Percentiles rank a stretch among this genome's conserved stretches.
Evolutionary conservation across 345 rosid genomes (phyloP).

Genomic region (Eucalyptus tenuipes): DNA sequence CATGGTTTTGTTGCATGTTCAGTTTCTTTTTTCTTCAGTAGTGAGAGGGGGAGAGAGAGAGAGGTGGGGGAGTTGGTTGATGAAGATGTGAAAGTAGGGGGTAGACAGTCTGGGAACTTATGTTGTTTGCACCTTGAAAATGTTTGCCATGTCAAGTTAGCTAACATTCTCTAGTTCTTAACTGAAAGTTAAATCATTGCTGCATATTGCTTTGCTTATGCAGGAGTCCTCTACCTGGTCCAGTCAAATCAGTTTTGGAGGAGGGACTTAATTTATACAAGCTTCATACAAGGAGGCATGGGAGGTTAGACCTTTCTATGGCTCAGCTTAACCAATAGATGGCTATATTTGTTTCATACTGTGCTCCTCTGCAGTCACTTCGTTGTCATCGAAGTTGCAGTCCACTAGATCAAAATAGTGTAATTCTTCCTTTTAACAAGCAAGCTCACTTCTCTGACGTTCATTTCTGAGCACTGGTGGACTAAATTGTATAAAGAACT

Average conservation of each 20-base stretch:
- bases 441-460: not conserved
- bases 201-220: constrained; percentile 2
- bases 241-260: constrained; percentile 53
- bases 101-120: not conserved
- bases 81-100: not conserved
- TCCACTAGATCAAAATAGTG: not conserved
- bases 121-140: not conserved
- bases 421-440: not conserved
- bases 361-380: not conserved
- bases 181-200: not conserved
- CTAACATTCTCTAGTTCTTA: not conserved
- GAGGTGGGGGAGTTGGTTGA: not conserved
- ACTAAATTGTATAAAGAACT: not conserved
- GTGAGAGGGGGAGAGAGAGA: not conserved
- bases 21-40: not conserved
- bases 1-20: not conserved
- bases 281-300: constrained; percentile 63
- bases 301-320: constrained; percentile 38
- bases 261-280: constrained; percentile 77
- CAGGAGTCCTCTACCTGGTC: constrained; percentile 72
- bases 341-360: not conserved
- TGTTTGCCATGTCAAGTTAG: not conserved
- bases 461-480: not conserved
- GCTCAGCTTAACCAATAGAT: not conserved
- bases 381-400: not conserved